Evolutionary conservation across 179 eudicot genomes (phyloP).

Genomic region (Beta macrorhiza): DNA sequence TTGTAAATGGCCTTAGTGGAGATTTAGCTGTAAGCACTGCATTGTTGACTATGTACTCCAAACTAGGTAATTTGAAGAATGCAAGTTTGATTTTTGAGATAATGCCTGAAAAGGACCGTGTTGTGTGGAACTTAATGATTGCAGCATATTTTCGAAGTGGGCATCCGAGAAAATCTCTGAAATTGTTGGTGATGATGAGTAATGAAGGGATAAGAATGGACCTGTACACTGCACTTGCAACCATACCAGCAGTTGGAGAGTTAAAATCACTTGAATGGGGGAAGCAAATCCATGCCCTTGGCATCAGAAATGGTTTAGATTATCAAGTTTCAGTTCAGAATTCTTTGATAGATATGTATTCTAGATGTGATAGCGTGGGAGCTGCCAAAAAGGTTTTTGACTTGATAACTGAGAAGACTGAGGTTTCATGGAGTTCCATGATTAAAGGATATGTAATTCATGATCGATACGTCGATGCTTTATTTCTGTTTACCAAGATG

Average conservation of each 20-base stretch:
- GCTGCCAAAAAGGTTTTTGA: conserved; percentile 33
- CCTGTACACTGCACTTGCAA: conserved; percentile 37
- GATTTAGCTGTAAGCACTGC: conserved; percentile 38
- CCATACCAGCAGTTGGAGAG: conserved; percentile 32
- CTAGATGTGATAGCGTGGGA: conserved; percentile 30
- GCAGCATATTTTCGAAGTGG: conserved; percentile 34
- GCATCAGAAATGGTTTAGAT: conserved; percentile 37
- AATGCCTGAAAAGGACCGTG: conserved; percentile 37
- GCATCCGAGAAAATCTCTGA: conserved; percentile 26
- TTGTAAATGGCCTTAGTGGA: conserved; percentile 28
- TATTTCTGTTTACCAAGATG: conserved; percentile 29
- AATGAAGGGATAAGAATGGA: conserved; percentile 35
- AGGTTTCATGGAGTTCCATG: conserved; percentile 40
- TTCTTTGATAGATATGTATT: conserved; percentile 42
- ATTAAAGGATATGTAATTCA: conserved; percentile 38
- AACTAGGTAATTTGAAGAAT: conserved; percentile 24
- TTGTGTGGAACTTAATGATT: conserved; percentile 45
- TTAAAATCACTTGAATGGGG: conserved; percentile 32
- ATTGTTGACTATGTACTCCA: conserved; percentile 38
- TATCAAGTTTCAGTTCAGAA: conserved; percentile 38
- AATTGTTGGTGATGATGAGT: conserved; percentile 27
- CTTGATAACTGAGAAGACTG: conserved; percentile 25
- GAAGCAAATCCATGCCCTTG: conserved; percentile 40
- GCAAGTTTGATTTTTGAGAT: conserved; percentile 35
- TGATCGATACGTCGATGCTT: conserved; percentile 30